phyloP scores from a whole-genome alignment of 2,329 filamentous ascomycete species.

The Epichloe bromicola region DNA sequence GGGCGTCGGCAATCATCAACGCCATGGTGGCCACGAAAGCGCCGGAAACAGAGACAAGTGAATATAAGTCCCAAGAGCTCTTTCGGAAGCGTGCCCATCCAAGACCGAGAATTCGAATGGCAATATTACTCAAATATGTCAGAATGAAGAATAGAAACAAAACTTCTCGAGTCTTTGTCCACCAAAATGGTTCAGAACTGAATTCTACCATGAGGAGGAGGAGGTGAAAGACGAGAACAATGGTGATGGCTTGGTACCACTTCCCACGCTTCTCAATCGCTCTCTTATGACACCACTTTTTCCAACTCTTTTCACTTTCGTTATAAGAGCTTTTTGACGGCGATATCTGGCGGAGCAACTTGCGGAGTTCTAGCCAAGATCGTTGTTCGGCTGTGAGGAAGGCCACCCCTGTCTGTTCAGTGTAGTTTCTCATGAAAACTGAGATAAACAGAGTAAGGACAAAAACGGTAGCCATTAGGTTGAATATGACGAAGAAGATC shows the following conservation, averaged over 20 bases:
- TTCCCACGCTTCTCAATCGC: conserved; percentile 87
- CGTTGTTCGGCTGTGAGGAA: conserved; percentile 92
- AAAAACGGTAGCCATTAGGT: conserved; percentile 90
- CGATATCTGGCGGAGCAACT: conserved; percentile 81
- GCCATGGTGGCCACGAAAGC: conserved; percentile 70
- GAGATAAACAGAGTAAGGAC: conserved; percentile 95
- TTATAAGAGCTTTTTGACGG: conserved; percentile 85
- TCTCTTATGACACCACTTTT: conserved; percentile 87
- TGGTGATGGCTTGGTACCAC: conserved; percentile 78
- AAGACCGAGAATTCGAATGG: conserved; percentile 73
- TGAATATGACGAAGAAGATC: conserved; percentile 92
- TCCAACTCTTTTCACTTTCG: conserved; percentile 64
- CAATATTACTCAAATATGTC: conserved; percentile 70
- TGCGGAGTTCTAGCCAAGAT: conserved; percentile 90
- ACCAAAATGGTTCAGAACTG: conserved; percentile 58
- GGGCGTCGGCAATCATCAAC: conserved; percentile 51
- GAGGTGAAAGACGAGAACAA: conserved; percentile 69
- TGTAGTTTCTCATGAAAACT: conserved; percentile 99
- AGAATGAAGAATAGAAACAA: conserved; percentile 73
- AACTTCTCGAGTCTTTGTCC: conserved; percentile 58
- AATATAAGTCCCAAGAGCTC: conserved; percentile 93
- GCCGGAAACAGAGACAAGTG: conserved; percentile 64
- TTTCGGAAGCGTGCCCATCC: conserved; percentile 85
- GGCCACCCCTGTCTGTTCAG: conserved; percentile 92
- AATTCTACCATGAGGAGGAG: conserved; percentile 75